These are phyloP conservation scores for Sugiyamaella smithiae DNA, from an alignment of 805 yeast genomes.

Conservation along the genomic window DNA sequence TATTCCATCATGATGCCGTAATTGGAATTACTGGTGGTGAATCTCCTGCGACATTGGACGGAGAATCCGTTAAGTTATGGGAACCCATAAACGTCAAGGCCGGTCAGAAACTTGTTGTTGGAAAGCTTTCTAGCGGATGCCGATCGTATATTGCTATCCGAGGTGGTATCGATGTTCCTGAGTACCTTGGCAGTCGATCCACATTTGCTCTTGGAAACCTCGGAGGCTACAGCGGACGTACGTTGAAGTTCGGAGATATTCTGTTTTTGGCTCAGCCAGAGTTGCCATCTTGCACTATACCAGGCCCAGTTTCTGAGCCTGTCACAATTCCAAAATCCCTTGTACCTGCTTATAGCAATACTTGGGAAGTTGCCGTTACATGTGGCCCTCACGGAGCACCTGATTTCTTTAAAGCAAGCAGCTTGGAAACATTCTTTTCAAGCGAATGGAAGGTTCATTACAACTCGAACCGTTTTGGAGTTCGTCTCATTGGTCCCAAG, in stretches of 20 bases:
- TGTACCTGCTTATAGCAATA: constrained; percentile 49
- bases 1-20: constrained; percentile 77
- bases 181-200: constrained; percentile 92
- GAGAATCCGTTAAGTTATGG: constrained; percentile 56
- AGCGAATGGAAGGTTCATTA: constrained; percentile 93
- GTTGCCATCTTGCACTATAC: constrained; percentile 62
- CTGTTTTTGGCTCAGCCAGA: constrained; percentile 80
- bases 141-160: constrained; percentile 86
- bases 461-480: constrained; percentile 96
- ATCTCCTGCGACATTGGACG: constrained; percentile 65
- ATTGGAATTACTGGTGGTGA: constrained; percentile 88
- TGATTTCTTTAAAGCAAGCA: constrained; percentile 80
- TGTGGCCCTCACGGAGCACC: constrained; percentile 99
- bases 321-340: constrained; percentile 49
- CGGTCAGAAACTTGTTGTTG: constrained; percentile 78
- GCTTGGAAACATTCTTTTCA: constrained; percentile 69
- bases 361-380: constrained; percentile 88
- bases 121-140: constrained; percentile 80
- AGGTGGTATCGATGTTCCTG: constrained; percentile 92
- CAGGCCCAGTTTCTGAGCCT: constrained; percentile 70
- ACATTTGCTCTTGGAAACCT: constrained; percentile 88
- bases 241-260: constrained; percentile 87
- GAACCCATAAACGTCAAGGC: constrained; percentile 65
- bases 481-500: constrained; percentile 85
- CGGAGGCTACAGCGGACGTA: constrained; percentile 95